Percentiles rank a stretch among this genome's conserved stretches.
Evolutionary conservation across 192 early-diverging fungal species (phyloP).

Genomic region (Gonapodya sp.): DNA sequence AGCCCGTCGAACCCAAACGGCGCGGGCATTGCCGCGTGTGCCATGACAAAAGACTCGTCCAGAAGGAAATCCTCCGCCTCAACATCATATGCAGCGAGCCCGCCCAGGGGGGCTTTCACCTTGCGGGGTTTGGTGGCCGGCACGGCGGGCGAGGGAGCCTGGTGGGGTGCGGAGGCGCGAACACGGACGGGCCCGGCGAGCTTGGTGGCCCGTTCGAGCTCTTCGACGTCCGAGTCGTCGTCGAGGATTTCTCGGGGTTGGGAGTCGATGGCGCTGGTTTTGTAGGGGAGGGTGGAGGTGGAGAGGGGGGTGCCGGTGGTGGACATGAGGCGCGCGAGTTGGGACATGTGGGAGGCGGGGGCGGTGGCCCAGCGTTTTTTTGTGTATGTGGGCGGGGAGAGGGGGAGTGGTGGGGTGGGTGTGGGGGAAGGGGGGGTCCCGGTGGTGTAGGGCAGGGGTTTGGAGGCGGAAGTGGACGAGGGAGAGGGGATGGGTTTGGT

Average conservation of each 20-base stretch:
- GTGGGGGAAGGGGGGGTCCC: background rate
- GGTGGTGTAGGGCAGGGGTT: background rate
- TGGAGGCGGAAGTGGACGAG: background rate
- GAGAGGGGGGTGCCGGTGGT: background rate
- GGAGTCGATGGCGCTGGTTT: background rate
- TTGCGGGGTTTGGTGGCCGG: background rate
- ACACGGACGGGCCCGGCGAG: background rate
- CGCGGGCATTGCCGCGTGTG: slow-evolving; percentile 11
- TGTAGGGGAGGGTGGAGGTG: background rate
- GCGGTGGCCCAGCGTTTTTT: background rate
- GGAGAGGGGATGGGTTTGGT: background rate
- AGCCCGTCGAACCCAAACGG: slow-evolving; percentile 42
- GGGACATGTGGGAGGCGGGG: background rate
- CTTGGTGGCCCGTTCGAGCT: background rate
- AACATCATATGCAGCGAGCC: background rate
- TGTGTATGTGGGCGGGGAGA: too few relatives aligned
- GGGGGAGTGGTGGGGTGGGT: background rate
- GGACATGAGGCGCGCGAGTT: too few relatives aligned
- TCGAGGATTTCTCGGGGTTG: background rate
- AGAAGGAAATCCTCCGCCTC: background rate
- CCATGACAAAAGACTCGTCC: background rate
- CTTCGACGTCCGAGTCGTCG: background rate
- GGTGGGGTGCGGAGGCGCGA: background rate
- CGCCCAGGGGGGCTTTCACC: background rate
- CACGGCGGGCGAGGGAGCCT: background rate